Percentiles rank a stretch among this genome's conserved stretches.
Evolutionary conservation across 805 yeast species (phyloP).

Genomic region (Yarrowia yakushimensis): DNA sequence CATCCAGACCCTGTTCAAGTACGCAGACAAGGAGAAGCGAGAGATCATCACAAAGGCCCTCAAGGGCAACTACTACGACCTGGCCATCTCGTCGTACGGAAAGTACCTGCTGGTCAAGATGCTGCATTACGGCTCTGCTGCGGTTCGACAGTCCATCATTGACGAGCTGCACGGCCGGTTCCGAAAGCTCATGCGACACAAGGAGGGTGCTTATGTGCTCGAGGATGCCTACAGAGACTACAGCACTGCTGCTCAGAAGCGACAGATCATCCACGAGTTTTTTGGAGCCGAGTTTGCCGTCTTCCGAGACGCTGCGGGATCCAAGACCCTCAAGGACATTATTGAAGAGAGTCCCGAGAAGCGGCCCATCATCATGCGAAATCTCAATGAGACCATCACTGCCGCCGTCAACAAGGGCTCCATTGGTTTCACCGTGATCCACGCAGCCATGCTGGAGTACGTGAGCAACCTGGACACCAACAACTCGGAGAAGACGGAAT

Average conservation of each 20-base stretch:
- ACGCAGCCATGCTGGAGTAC: conserved; percentile 93
- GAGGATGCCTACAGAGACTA: conserved; percentile 88
- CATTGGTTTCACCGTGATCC: conserved; percentile 91
- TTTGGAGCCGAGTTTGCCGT: conserved; percentile 96
- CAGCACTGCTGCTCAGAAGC: conserved; percentile 77
- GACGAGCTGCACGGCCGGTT: conserved; percentile 87
- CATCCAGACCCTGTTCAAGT: conserved; percentile 88
- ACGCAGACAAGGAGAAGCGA: conserved; percentile 75
- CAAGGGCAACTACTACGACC: conserved; percentile 69
- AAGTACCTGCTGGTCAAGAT: conserved; percentile 85
- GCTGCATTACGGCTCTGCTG: conserved; percentile 86
- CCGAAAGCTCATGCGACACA: conserved; percentile 90
- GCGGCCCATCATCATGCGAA: conserved; percentile 67
- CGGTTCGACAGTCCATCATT: conserved; percentile 68
- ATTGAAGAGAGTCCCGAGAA: conserved; percentile 69
- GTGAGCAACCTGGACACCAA: conserved; percentile 64
- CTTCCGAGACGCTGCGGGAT: conserved; percentile 70
- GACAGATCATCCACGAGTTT: conserved; percentile 90
- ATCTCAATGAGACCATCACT: conserved; percentile 75
- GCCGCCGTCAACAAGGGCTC: conserved; percentile 95
- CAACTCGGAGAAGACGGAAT: conserved; percentile 60
- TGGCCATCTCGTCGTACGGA: conserved; percentile 92
- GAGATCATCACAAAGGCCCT: conserved; percentile 62
- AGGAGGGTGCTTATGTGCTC: conserved; percentile 96
- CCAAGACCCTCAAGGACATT: conserved; percentile 60